A percentile compares a stretch with the other conserved stretches of the same genome.
These are phyloP conservation scores for Colletotrichum liaoningense DNA, from an alignment of 2,329 filamentous ascomycete genomes.

Conservation along the genomic window DNA sequence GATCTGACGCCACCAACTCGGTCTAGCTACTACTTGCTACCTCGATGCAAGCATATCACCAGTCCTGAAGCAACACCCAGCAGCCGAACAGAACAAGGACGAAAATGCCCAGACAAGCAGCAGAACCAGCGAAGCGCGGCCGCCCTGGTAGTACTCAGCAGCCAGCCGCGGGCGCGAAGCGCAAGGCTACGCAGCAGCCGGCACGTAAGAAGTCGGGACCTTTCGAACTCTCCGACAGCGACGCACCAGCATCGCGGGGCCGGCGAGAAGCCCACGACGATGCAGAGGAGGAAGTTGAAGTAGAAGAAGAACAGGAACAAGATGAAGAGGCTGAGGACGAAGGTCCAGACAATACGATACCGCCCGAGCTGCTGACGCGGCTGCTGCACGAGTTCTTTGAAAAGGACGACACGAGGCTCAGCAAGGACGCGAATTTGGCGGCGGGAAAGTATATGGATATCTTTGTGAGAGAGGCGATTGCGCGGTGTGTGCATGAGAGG, in stretches of 20 bases:
- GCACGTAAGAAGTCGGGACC: conserved; percentile 40
- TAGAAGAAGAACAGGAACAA: conserved; percentile 34
- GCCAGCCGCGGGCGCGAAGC: conserved; percentile 14
- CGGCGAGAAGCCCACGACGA: conserved; percentile 40
- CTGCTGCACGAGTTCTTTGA: conserved; percentile 86
- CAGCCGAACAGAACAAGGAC: not conserved
- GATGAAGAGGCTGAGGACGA: conserved; percentile 45
- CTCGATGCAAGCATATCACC: not conserved
- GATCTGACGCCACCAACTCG: not conserved
- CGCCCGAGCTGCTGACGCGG: conserved; percentile 78
- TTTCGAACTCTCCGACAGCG: conserved; percentile 49
- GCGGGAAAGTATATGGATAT: conserved; percentile 90
- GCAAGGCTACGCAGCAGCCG: conserved; percentile 41
- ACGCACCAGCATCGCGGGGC: conserved; percentile 26
- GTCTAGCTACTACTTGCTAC: not conserved
- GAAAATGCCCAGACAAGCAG: conserved; percentile 58
- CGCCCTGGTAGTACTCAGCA: conserved; percentile 42
- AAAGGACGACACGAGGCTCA: conserved; percentile 76
- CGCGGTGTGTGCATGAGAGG: conserved; percentile 79
- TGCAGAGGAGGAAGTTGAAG: conserved; percentile 18
- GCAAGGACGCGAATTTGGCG: conserved; percentile 80
- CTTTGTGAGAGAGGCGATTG: conserved; percentile 90
- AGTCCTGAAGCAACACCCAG: not conserved
- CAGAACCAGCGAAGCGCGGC: conserved; percentile 48
- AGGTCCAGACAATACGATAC: conserved; percentile 66